Conservation (phyloP, 768 basidiomycete genomes). For the Mrakia gelida region DNA sequence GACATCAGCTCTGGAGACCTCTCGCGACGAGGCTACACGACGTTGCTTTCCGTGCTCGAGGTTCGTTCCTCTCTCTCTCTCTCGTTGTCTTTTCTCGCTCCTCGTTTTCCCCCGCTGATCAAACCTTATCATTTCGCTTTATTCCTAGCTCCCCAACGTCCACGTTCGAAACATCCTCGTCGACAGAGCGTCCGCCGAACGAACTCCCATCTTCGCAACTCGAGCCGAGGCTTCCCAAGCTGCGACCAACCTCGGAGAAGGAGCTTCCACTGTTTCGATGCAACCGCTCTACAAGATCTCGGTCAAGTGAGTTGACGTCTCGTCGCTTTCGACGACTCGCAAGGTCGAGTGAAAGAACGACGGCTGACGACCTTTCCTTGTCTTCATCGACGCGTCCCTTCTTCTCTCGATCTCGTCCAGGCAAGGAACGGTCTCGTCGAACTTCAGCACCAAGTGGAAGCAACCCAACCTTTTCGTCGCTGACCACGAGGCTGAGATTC, state of each 20-base stretch:
- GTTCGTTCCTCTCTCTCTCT: constrained; percentile 49
- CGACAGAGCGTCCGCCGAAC: constrained; percentile 68
- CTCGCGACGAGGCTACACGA: constrained; percentile 50
- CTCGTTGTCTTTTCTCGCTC: not conserved
- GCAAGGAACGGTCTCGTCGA: not conserved
- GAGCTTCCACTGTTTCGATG: not conserved
- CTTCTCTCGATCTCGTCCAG: not conserved
- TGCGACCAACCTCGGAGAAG: constrained; percentile 9
- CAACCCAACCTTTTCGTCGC: constrained; percentile 14
- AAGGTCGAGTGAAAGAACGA: not conserved
- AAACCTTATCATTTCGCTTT: too few relatives aligned
- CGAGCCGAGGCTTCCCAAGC: constrained; percentile 61
- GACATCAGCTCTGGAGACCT: constrained; percentile 28
- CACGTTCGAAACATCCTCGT: constrained; percentile 76
- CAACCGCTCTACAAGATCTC: constrained; percentile 20
- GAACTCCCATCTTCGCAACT: constrained; percentile 58
- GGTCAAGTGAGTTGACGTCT: constrained; percentile 39
- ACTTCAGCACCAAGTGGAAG: not conserved
- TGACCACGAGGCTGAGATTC: constrained; percentile 22
- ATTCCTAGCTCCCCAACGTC: constrained; percentile 61
- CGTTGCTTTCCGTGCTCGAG: constrained; percentile 74
- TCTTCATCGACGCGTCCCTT: not conserved
- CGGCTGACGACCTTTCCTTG: too few relatives aligned
- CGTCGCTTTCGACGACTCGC: constrained; percentile 37
- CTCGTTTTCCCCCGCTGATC: not conserved